Evolutionary conservation across 1,284 basidiomycete genomes (phyloP), one percentile per base, ranked within the genome.

Genomic region (Microbotryum lychnidis-dioicae): DNA sequence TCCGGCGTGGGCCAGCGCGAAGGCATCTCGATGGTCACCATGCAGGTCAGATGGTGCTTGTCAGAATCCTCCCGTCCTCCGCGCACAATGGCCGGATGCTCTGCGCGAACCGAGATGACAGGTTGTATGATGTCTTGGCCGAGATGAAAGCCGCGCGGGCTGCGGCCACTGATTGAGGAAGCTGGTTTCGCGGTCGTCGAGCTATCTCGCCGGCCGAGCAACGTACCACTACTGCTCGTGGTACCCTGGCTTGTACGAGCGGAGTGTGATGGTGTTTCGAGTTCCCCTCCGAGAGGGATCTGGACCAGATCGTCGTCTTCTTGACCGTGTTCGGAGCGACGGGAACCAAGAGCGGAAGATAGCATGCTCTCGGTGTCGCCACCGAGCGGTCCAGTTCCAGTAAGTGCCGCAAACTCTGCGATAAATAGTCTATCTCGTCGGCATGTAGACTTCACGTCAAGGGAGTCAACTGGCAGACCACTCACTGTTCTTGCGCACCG

Each of bases 401-500:
- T 64, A 10, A 73, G 50, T 20, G 69, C 66, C n/a, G 72, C 72
- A 25, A 71, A 71, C 53, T 73, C 72, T 73, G 69, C 23, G n/a
- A 25, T 48, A 10, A 16, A 29, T 16, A 4, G 25, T 12, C 2
- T 3, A 14, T 0, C 3, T 2, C 16, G 46, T 58, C 27, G 54
- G 48, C 37, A 20, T 57, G 21, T 16, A 20, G 3, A 14, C 53
- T 31, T 29, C 27, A 27, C 1, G 3, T n/a, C 5, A 21, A 31
- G 16, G 2, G n/a, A 47, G 4, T 3, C 20, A 10, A 1, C 4
- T 44, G 31, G 52, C n/a, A 8, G 14, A 23, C n/a, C 9, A 83
- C 89, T 77, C 73, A 92, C 91, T 96, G 79, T 91, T 92, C 44
- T 82, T 87, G 77, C 87, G 90, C 62, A 83, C 83, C 23, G 81